Base-by-base conservation (phyloP, 331 rosid genomes). In the Malus hybrid region DNA sequence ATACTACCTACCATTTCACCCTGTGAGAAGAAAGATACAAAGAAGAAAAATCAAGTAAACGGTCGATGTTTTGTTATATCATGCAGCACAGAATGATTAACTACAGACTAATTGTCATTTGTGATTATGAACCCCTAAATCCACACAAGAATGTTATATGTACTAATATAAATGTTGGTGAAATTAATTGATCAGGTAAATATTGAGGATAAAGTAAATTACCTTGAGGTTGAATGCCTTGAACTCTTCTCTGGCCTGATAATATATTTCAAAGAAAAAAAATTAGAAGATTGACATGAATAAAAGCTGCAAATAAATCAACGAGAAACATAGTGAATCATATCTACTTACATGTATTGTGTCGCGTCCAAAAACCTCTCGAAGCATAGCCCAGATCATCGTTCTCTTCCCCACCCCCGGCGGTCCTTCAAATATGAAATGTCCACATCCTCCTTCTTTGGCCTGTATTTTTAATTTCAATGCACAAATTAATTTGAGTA, bases 341-440 rank as follows among this genome's bases (percentile, higher is more conserved):
- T 61, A 24, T 12, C 36, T 77, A 28, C 34, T 12, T 86, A 93
- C 98, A 82, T 84, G 68, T 55, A 90, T 50, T 34, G 67, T 42
- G 19, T 87, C 75, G 5, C 65, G 42, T 36, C 96, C 96, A 71
- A 85, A 91, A 50, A 73, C 86, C 79, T 89, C 86, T 66, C 98
- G 84, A 65, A 93, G 88, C 89, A 91, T 83, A 53, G 92, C 96
- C 66, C 88, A 70, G 58, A 93, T 91, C 93, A 93, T 91, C 14
- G 97, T 86, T 75, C 91, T 88, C 82, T 89, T 93, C 62, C 98
- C 98, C 1, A 77, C 92, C 1, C 92, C 89, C 0, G 90, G 81
- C 9, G 93, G 89, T n/a, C 97, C 98, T 84, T 91, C 91, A 62
- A 93, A 91, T 77, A 93, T 91, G 70, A 88, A 79, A 84, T 89